Base-by-base conservation (phyloP, 768 basidiomycete species). In the Lepiota venenata region DNA sequence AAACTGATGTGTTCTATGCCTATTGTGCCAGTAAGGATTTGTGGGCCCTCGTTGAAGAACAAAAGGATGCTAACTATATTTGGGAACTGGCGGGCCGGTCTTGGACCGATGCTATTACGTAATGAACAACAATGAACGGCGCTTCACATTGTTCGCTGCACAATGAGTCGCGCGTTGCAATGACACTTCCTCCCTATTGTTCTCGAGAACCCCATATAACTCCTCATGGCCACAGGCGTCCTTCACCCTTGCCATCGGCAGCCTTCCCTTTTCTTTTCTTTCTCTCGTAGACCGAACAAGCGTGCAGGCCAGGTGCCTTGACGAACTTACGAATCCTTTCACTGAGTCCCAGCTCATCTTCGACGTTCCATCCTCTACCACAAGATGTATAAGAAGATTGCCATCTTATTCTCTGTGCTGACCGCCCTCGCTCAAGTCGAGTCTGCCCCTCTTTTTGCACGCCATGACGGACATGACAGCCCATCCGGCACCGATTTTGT, bases 371-470 rank as follows among this genome's bases (percentile, higher is more conserved):
- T 54, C 43, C 42, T 43, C 27, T 38, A 25, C 9, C 20, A 10
- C 25, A 49, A 47, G 35, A 60, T 58, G 50, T 46, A 58, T n/a
- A 61, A 41, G 52, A 64, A 65, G 60, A 61, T 56, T 25, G 36
- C 64, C 35, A 37, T 61, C 27, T 42, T 67, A 38, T 50, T 68
- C 20, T 58, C 63, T 11, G 38, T 60, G 14, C 29, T 67, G 22
- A 63, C 66, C 49, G 49, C 58, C 9, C 56, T 71, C 48, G 65
- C 67, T 44, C 67, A 69, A 18, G 70, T 71, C 57, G 66, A 62
- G 57, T 63, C 67, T 46, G 74, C 72, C 0, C 74, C 74, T 10
- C 65, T 68, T 29, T 55, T 61, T 6, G 50, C 58, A 27, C 68
- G 68, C 55, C 64, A 68, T 38, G 62, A 64, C 37, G 65, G 61